Percentiles rank a stretch among this genome's conserved stretches.
Conservation (phyloP, 2,329 filamentous ascomycete species). For the Pochonia chlamydosporia region DNA sequence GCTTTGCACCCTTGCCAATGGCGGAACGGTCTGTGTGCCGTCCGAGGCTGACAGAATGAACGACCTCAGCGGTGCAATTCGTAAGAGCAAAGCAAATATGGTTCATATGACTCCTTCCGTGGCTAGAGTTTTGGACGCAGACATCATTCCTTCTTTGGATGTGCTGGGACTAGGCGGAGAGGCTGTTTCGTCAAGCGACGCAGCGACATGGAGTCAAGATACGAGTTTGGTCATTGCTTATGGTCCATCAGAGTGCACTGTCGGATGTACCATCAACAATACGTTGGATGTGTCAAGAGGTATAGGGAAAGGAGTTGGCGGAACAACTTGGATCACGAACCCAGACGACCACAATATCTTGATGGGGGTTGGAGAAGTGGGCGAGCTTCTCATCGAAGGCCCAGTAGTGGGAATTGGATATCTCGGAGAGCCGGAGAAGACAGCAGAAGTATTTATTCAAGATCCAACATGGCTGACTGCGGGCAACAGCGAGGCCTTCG, state of each 20-base stretch:
- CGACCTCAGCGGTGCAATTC: not conserved
- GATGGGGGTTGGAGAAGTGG: not conserved
- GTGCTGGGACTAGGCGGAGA: constrained; percentile 1
- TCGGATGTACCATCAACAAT: not conserved
- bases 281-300: constrained; percentile 34
- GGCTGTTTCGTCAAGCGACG: not conserved
- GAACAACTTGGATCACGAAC: not conserved
- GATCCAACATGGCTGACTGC: constrained; percentile 46
- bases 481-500: constrained; percentile 24
- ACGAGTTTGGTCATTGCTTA: not conserved
- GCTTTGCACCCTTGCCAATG: constrained; percentile 3
- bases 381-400: constrained; percentile 6
- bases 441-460: constrained; percentile 50
- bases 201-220: not conserved
- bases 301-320: constrained; percentile 2
- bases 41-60: constrained; percentile 5
- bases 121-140: not conserved
- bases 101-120: constrained; percentile 1
- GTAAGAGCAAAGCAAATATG: not conserved
- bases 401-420: constrained; percentile 2
- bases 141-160: not conserved
- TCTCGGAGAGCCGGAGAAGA: constrained; percentile 33
- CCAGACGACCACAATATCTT: not conserved
- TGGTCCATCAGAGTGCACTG: constrained; percentile 4
- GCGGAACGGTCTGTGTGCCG: constrained; percentile 10